These are phyloP conservation scores for Trametes sanguinea DNA, from an alignment of 768 basidiomycete species.

Conservation along the genomic window DNA sequence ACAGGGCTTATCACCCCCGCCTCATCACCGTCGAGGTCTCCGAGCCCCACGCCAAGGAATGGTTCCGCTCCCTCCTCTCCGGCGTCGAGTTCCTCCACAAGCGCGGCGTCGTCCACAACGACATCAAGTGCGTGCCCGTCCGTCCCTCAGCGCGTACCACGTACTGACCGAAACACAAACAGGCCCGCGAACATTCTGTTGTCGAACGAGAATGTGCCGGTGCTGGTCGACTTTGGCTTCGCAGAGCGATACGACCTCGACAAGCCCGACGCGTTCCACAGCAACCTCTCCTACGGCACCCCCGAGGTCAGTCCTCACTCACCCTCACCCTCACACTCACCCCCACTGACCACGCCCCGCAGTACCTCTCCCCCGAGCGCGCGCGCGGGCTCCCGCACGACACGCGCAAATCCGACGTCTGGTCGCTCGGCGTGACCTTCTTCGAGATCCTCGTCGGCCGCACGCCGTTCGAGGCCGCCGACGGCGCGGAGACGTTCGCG, in stretches of 20 bases:
- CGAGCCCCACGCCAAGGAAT: constrained; percentile 72
- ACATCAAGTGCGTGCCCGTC: constrained; percentile 75
- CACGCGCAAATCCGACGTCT: constrained; percentile 87
- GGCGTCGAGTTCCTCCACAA: constrained; percentile 83
- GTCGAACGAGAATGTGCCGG: constrained; percentile 73
- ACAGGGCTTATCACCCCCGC: constrained; percentile 83
- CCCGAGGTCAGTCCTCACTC: constrained; percentile 62
- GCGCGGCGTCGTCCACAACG: constrained; percentile 87
- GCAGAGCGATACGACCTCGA: constrained; percentile 79
- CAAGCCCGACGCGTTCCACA: constrained; percentile 70
- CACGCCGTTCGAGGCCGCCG: constrained; percentile 86
- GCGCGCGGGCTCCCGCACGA: constrained; percentile 89
- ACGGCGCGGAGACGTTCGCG: constrained; percentile 68
- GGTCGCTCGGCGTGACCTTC: constrained; percentile 87
- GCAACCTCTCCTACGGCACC: constrained; percentile 86
- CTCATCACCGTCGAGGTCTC: constrained; percentile 88
- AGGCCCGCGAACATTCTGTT: constrained; percentile 95
- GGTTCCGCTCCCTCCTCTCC: constrained; percentile 82
- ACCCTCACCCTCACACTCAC: background rate
- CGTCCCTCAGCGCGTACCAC: background rate
- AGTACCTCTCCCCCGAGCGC: constrained; percentile 93
- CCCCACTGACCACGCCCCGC: background rate
- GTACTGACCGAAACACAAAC: constrained; percentile 33
- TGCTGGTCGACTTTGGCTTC: constrained; percentile 96
- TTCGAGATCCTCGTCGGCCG: constrained; percentile 93